Conservation (phyloP, 176 grass and related monocot genomes). For the Triticum monococcum region DNA sequence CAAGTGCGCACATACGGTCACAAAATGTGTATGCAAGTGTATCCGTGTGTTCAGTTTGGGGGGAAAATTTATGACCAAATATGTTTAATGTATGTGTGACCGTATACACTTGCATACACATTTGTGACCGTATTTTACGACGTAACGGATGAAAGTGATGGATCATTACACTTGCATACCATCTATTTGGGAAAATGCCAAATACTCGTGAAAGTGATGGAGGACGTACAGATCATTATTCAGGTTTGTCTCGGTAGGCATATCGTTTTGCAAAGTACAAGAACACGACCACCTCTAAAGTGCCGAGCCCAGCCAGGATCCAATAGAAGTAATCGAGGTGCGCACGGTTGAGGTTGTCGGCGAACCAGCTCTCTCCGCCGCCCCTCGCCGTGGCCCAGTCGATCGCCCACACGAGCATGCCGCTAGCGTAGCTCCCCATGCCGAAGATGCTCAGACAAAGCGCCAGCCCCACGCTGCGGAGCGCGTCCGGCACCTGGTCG, state of each 20-base stretch:
- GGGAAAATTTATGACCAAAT: too few relatives aligned
- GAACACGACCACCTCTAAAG: conserved; percentile 18
- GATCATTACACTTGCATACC: too few relatives aligned
- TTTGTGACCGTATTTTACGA: too few relatives aligned
- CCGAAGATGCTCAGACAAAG: conserved; percentile 20
- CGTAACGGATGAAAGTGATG: too few relatives aligned
- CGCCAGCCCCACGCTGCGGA: conserved; percentile 39
- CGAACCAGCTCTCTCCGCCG: conserved; percentile 32
- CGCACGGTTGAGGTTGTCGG: conserved; percentile 35
- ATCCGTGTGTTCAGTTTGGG: too few relatives aligned
- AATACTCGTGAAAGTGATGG: not conserved
- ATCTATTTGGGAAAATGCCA: too few relatives aligned
- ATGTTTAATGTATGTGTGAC: too few relatives aligned
- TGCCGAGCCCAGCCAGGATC: conserved; percentile 22
- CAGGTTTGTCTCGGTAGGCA: conserved; percentile 8
- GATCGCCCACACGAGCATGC: conserved; percentile 11
- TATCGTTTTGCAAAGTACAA: conserved; percentile 11
- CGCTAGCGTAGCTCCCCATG: conserved; percentile 15
- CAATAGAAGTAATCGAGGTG: conserved; percentile 43
- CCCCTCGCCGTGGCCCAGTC: conserved; percentile 12
- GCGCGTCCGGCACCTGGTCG: conserved; percentile 43
- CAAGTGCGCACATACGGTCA: too few relatives aligned
- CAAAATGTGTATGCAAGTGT: too few relatives aligned
- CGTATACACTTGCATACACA: too few relatives aligned
- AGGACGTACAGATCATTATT: not conserved